Evolutionary conservation across 768 basidiomycete species (phyloP), one percentile per base, ranked within the genome.

Genomic region (Amanita inopinata): DNA sequence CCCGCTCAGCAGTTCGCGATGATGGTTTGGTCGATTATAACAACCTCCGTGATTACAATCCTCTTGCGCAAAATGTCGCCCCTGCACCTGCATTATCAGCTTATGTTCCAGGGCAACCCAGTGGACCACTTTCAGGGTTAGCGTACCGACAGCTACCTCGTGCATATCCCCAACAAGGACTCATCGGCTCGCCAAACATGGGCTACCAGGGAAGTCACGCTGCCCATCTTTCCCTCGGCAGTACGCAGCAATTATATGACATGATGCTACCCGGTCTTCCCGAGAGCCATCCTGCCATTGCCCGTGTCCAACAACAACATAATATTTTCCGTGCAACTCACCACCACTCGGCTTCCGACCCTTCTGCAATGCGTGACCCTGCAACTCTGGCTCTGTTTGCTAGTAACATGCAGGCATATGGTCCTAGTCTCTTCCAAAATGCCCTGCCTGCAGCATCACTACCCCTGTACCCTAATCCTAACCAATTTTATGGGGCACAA

Each of bases 291-390:
- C 73, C 80, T 25, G 74, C 82, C 23, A 78, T 84, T 45, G 70
- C 76, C 38, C 83, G 83, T 50, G 76, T 85, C 38, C 85, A 88
- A 58, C 83, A 86, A 51, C 84, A 85, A 54, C 80, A 80, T 55
- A 78, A 77, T 51, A 71, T 71, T 33, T 87, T 83, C 65, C 80
- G 83, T 27, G 69, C 66, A 19, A 76, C 73, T 18, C 85, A 89
- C 58, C 86, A 88, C 49, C 85, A 89, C 59, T 88, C 85, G 25
- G 74, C 83, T 3, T 87, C 85, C 1, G 86, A 89, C 55, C 86
- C 85, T 3, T 82, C 84, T 24, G 72, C 78, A 6, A 66, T 87
- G 28, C 76, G 85, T 36, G 86, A 88, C 52, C 78, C 75, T 28
- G 70, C 78, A 24, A 58, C 78, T n/a, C 60, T 86, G 35, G 76